phyloP scores from a whole-genome alignment of 1,284 basidiomycete species.

The Rhodofomes roseus region DNA sequence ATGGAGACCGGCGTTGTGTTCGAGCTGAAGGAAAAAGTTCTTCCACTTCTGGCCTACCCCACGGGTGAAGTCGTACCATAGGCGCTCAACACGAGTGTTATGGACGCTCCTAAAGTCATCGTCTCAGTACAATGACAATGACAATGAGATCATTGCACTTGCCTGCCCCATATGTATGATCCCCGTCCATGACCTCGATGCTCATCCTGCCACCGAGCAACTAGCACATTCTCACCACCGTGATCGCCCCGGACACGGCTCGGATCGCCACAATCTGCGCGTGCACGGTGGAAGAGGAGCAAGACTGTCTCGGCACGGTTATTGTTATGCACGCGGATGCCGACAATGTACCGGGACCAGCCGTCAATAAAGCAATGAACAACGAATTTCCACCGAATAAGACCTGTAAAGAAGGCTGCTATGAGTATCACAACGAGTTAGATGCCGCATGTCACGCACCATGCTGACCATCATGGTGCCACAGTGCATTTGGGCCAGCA shows the following conservation, averaged over 20 bases:
- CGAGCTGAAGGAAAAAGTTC: slow-evolving; percentile 26
- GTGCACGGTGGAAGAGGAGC: slow-evolving; percentile 18
- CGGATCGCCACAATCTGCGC: slow-evolving; percentile 21
- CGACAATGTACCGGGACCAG: slow-evolving; percentile 23
- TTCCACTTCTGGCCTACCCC: slow-evolving; percentile 23
- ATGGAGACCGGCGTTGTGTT: slow-evolving; percentile 5
- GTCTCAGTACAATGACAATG: not conserved
- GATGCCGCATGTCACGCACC: slow-evolving; percentile 17
- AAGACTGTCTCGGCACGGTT: slow-evolving; percentile 26
- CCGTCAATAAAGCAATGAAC: slow-evolving; percentile 36
- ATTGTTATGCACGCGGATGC: slow-evolving; percentile 22
- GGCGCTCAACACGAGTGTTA: slow-evolving; percentile 35
- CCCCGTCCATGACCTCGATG: slow-evolving; percentile 18
- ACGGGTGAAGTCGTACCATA: slow-evolving; percentile 29
- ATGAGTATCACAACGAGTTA: too few relatives aligned
- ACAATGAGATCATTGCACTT: slow-evolving; percentile 9
- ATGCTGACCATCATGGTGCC: slow-evolving; percentile 33
- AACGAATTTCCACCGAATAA: slow-evolving; percentile 32
- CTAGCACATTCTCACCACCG: slow-evolving; percentile 29
- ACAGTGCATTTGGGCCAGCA: slow-evolving; percentile 25
- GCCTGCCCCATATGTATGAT: slow-evolving; percentile 36
- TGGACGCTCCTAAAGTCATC: not conserved
- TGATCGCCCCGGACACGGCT: slow-evolving; percentile 30
- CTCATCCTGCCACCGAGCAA: slow-evolving; percentile 27
- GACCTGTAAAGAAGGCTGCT: not conserved